Percentiles rank a stretch among this genome's conserved stretches.
Conservation (phyloP, 495 filamentous ascomycete genomes). For the Neurospora cerealis region DNA sequence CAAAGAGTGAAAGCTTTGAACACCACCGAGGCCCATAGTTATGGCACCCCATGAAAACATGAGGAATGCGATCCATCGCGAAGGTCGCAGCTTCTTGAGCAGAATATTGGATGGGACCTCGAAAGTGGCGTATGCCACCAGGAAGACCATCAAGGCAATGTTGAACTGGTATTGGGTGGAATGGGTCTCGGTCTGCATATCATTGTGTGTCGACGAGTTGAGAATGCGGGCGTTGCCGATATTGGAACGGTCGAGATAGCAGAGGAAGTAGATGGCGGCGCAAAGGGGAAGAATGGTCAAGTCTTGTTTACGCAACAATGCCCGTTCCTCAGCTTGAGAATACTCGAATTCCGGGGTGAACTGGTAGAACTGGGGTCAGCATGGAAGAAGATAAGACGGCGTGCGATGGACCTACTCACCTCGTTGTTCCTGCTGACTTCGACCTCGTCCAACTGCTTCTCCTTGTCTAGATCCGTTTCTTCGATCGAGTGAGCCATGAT, state of each 20-base stretch:
- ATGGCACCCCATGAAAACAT: conserved; percentile 61
- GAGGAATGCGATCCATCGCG: conserved; percentile 56
- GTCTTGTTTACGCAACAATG: conserved; percentile 51
- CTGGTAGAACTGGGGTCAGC: neutral
- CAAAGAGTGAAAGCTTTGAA: conserved; percentile 42
- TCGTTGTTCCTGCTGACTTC: neutral
- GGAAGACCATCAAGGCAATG: conserved; percentile 62
- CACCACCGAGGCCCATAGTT: conserved; percentile 53
- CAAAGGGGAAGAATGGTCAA: conserved; percentile 48
- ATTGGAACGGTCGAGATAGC: conserved; percentile 58
- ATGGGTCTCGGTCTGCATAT: conserved; percentile 51
- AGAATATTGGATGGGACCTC: conserved; percentile 66
- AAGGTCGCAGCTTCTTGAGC: conserved; percentile 57
- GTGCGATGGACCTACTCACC: neutral
- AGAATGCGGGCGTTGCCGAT: conserved; percentile 60
- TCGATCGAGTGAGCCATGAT: neutral
- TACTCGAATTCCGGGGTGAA: conserved; percentile 6
- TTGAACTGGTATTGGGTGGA: conserved; percentile 57
- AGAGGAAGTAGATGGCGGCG: conserved; percentile 53
- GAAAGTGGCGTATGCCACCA: conserved; percentile 59
- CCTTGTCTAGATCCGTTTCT: neutral
- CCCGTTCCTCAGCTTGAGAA: conserved; percentile 19
- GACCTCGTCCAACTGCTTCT: neutral
- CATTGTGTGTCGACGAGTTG: conserved; percentile 48
- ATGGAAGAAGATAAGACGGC: neutral